Evolutionary conservation across 257 asterid genomes (phyloP).

Genomic region (Anisodus tanguticus): DNA sequence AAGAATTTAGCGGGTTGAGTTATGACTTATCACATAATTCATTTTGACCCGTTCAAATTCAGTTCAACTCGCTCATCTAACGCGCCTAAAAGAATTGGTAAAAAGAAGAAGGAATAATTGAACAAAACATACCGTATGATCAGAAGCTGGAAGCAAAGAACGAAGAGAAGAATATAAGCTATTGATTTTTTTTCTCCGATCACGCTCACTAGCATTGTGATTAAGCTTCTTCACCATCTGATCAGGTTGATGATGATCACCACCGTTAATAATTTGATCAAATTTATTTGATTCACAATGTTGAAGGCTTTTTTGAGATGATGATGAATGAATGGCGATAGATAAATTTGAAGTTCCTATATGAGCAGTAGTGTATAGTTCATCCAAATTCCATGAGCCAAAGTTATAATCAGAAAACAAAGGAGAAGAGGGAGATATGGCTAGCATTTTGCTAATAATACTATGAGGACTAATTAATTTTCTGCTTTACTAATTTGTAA

Average conservation of each 20-base stretch:
- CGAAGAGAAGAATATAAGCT: conserved; percentile 64
- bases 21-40: too few relatives aligned
- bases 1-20: too few relatives aligned
- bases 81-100: too few relatives aligned
- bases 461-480: neutral
- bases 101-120: too few relatives aligned
- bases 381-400: conserved; percentile 1
- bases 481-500: too few relatives aligned
- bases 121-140: conserved; percentile 46
- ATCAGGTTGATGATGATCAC: neutral
- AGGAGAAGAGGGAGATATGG: conserved; percentile 15
- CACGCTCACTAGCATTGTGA: conserved; percentile 82
- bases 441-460: neutral
- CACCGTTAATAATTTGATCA: neutral
- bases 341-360: neutral
- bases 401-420: neutral
- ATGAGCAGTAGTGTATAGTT: neutral
- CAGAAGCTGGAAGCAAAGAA: conserved; percentile 65
- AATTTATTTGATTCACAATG: neutral
- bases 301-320: neutral
- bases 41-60: too few relatives aligned
- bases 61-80: too few relatives aligned
- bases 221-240: conserved; percentile 54
- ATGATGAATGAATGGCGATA: neutral
- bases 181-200: conserved; percentile 71